Base-by-base conservation (phyloP, 2,329 filamentous ascomycete species). In the Scedosporium boydii region DNA sequence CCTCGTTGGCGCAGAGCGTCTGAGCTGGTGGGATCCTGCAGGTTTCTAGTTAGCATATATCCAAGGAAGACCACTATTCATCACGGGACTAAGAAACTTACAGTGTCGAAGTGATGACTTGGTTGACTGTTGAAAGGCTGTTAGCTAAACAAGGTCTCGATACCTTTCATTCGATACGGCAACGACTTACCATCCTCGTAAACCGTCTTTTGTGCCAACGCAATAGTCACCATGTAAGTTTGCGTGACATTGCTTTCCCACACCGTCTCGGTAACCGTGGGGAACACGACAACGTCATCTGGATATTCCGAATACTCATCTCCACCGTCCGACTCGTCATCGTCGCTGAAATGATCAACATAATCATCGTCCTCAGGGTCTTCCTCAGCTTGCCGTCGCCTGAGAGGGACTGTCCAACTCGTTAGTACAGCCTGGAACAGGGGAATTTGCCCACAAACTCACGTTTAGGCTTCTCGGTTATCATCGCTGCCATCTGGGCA, bases 131-230 rank as follows among this genome's bases (percentile, higher is more conserved):
- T 6, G 34, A n/a, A 4, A 58, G 55, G 7, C n/a, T 38, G 26
- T 58, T 34, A 21, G 55, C 6, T 6, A 34, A 34, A 14, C 26
- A 6, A 1, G 14, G 29, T 21, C 9, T 7, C 16, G 27, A n/a
- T 9, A 1, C 7, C 46, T 51, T 18, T 18, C 46, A 38, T 38
- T 38, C 21, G 12, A 3, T 16, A 41, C 12, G 44, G 27, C n/a
- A 5, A n/a, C 12, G 23, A 60, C 59, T 60, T 60, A 60, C 59
- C 23, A 29, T 60, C 59, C 59, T 60, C 59, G 7, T 51, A 27
- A 10, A 60, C 21, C n/a, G 59, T 60, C 44, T 60, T 46, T 27
- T 34, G 42, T 23, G 44, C 59, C 42, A 34, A 26, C 16, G 27
- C 44, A 9, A 60, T 27, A 10, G 59, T 60, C 18, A 46, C 42